phyloP scores from a whole-genome alignment of 2,329 filamentous ascomycete genomes.

The Apiospora rasikravindrae region DNA sequence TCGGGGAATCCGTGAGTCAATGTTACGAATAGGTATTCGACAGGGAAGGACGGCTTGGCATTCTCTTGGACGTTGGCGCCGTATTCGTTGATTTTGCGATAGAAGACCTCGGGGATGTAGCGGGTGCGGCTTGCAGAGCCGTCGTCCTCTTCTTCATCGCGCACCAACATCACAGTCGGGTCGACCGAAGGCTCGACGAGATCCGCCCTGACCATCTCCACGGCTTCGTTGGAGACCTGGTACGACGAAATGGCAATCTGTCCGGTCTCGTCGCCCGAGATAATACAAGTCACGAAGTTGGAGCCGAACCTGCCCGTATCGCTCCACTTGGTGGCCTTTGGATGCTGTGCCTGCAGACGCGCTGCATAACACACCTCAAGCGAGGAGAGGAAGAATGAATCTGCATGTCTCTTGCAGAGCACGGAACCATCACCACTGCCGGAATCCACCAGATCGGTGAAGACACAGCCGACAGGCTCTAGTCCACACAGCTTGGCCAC shows the following conservation, averaged over 20 bases:
- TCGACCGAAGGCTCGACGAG: slow-evolving; percentile 95
- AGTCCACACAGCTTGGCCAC: slow-evolving; percentile 84
- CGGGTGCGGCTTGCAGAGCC: slow-evolving; percentile 70
- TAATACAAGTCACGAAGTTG: slow-evolving; percentile 94
- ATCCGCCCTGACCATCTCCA: slow-evolving; percentile 95
- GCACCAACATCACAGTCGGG: slow-evolving; percentile 91
- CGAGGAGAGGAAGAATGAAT: slow-evolving; percentile 93
- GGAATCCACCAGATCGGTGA: slow-evolving; percentile 87
- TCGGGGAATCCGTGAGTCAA: slow-evolving; percentile 96
- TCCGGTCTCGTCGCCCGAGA: slow-evolving; percentile 90
- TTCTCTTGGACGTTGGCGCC: slow-evolving; percentile 96
- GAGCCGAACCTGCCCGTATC: slow-evolving; percentile 93
- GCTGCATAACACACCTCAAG: slow-evolving; percentile 90
- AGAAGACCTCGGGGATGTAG: slow-evolving; percentile 98
- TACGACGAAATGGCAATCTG: slow-evolving; percentile 90
- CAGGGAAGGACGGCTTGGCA: slow-evolving; percentile 93
- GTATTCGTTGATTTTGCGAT: slow-evolving; percentile 93
- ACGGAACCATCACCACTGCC: slow-evolving; percentile 84
- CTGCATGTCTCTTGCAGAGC: slow-evolving; percentile 92
- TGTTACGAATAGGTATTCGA: slow-evolving; percentile 95
- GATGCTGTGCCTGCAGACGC: slow-evolving; percentile 84
- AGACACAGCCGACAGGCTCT: slow-evolving; percentile 89
- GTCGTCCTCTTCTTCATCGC: slow-evolving; percentile 87
- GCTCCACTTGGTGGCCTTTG: slow-evolving; percentile 94
- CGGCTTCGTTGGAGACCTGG: slow-evolving; percentile 92